Base-by-base conservation (phyloP, 2,329 filamentous ascomycete species). In the Calonectria henricotiae region DNA sequence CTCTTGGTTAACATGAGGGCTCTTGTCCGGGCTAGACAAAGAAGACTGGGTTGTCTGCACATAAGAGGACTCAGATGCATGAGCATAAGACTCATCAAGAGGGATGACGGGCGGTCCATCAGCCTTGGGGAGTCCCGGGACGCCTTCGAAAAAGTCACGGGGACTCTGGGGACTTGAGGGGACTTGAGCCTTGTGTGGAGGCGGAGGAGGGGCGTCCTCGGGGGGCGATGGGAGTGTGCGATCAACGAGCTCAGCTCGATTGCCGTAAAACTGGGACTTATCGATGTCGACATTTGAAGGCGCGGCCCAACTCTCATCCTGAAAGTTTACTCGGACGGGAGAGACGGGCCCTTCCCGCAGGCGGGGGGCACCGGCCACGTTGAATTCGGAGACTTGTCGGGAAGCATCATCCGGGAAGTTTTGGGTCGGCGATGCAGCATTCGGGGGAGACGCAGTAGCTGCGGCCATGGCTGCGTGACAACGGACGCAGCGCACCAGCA, bases 311-410 rank as follows among this genome's bases (percentile, higher is more conserved):
- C 86, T 84, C 47, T 88, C 87, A 27, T 84, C 80, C 61, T 87
- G 86, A 66, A 88, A 86, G 75, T 87, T 89, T 65, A 90, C 84
- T 68, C 83, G 85, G 67, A 89, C 87, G 20, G 89, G 89, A 46
- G 89, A 90, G 32, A 86, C 83, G 35, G 89, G 89, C 17, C 85
- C 84, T 62, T 87, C 85, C 71, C 86, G 85, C 69, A 90, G 81
- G 69, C 84, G 83, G 27, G 86, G 83, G 23, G 84, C 83, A 62
- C 83, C 82, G 44, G 72, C 66, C 27, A 73, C 64, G 20, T 75
- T 72, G 55, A 79, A 67, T 55, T 74, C 68, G n/a, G 80, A 67
- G 17, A 79, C 73, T 32, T 82, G 78, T 67, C 82, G 76, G 41
- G 71, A 65, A 35, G 74, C 70, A 62, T 74, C 69, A 62, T 76